Conservation (phyloP, 1,284 basidiomycete genomes). For the Ustilago shanxiensis region DNA sequence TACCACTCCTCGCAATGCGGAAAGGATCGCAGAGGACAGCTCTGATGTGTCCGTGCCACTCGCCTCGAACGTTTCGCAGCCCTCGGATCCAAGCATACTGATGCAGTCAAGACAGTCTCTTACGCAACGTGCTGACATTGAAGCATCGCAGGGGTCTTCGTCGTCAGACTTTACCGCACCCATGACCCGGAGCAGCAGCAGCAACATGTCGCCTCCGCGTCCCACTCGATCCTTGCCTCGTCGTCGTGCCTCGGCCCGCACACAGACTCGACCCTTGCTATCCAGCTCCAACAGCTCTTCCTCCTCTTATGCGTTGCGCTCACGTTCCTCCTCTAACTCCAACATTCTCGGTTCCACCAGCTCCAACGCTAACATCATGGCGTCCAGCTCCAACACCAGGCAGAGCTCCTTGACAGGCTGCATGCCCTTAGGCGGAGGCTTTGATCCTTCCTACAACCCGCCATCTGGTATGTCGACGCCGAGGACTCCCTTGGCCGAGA, state of each 20-base stretch:
- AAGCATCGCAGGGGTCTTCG: conserved; percentile 18
- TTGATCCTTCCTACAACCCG: conserved; percentile 29
- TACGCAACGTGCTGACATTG: conserved; percentile 9
- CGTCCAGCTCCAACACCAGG: conserved; percentile 28
- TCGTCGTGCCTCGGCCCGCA: conserved; percentile 40
- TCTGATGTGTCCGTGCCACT: not conserved
- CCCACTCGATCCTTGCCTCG: conserved; percentile 42
- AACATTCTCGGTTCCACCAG: conserved; percentile 33
- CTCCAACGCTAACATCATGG: conserved; percentile 49
- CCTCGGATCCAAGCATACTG: not conserved
- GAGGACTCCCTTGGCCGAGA: conserved; percentile 48
- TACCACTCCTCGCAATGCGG: conserved; percentile 7
- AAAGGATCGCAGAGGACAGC: not conserved
- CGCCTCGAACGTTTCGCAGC: conserved; percentile 7
- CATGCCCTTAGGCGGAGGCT: conserved; percentile 24
- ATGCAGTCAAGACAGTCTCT: conserved; percentile 2
- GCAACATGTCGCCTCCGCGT: conserved; percentile 51
- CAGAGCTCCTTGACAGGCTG: conserved; percentile 27
- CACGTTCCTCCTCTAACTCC: conserved; percentile 37
- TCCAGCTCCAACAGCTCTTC: conserved; percentile 39
- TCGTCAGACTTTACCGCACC: conserved; percentile 1
- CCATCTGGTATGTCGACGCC: conserved; percentile 46
- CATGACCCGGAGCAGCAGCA: conserved; percentile 18
- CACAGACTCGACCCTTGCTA: conserved; percentile 30
- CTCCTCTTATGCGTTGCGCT: conserved; percentile 34